Conservation (phyloP, 257 asterid species). For the Nicotiana tabacum region DNA sequence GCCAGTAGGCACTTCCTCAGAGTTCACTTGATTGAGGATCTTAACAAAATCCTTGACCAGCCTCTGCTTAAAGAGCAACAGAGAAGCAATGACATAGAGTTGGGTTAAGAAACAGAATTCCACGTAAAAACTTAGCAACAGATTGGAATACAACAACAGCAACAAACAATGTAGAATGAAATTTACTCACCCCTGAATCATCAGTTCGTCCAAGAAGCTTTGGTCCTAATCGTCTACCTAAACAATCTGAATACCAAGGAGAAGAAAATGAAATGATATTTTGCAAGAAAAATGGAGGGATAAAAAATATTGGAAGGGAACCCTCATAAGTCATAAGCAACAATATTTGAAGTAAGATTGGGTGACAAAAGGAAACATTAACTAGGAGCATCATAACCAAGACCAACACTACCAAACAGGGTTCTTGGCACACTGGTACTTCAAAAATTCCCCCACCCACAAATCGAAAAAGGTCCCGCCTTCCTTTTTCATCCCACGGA, state of each 20-base stretch:
- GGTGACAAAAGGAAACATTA: background rate
- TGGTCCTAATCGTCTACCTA: constrained; percentile 96
- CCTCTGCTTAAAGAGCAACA: constrained; percentile 50
- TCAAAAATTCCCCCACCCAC: background rate
- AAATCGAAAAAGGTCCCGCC: background rate
- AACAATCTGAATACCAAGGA: constrained; percentile 63
- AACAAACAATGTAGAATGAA: background rate
- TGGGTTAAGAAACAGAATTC: background rate
- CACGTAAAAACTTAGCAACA: background rate
- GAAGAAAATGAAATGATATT: constrained; percentile 19
- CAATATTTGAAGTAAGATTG: background rate
- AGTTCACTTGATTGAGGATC: constrained; percentile 82
- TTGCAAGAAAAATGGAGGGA: background rate
- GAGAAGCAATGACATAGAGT: constrained; percentile 2
- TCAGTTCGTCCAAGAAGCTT: constrained; percentile 81
- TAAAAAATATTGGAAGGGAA: background rate
- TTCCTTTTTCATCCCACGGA: background rate
- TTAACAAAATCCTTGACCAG: constrained; percentile 82
- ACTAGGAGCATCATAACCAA: background rate
- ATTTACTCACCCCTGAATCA: constrained; percentile 80
- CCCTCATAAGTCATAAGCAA: background rate
- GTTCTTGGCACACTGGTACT: background rate
- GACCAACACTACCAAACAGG: background rate
- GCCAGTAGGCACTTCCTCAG: constrained; percentile 79
- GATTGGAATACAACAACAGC: background rate